phyloP scores from a whole-genome alignment of 164 flowering plant genomes.

The Warburgia ugandensis region DNA sequence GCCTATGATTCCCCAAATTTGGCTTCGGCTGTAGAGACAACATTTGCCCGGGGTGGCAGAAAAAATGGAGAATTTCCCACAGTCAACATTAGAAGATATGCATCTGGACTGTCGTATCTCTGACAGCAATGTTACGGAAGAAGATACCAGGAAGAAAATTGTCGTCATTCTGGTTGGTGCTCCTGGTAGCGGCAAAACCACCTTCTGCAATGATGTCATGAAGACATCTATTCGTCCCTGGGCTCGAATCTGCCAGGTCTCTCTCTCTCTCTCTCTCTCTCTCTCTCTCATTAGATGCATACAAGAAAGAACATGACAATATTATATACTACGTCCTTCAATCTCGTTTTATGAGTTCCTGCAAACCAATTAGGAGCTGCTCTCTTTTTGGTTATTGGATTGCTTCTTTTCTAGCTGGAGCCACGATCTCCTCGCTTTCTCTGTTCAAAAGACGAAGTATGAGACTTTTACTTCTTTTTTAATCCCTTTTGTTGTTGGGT shows the following conservation, averaged over 20 bases:
- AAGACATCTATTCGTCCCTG: constrained; percentile 49
- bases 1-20: no score
- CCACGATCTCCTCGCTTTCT: neutral
- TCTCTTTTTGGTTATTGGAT: neutral
- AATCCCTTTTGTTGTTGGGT: no score
- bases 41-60: no score
- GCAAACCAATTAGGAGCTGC: neutral
- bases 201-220: constrained; percentile 69
- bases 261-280: constrained; percentile 12
- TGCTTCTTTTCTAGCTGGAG: neutral
- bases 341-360: neutral
- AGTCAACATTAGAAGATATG: no score
- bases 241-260: constrained; percentile 84
- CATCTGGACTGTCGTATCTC: no score
- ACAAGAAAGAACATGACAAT: neutral
- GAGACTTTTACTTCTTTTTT: no score
- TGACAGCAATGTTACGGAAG: no score
- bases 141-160: constrained; percentile 25
- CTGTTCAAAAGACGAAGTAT: no score
- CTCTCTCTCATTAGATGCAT: neutral
- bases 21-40: no score
- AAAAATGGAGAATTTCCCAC: no score
- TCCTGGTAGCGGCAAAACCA: constrained; percentile 93
- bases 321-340: neutral
- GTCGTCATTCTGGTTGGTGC: constrained; percentile 64